Conservation (phyloP, 345 rosid species). For the Gossypium bickii region DNA sequence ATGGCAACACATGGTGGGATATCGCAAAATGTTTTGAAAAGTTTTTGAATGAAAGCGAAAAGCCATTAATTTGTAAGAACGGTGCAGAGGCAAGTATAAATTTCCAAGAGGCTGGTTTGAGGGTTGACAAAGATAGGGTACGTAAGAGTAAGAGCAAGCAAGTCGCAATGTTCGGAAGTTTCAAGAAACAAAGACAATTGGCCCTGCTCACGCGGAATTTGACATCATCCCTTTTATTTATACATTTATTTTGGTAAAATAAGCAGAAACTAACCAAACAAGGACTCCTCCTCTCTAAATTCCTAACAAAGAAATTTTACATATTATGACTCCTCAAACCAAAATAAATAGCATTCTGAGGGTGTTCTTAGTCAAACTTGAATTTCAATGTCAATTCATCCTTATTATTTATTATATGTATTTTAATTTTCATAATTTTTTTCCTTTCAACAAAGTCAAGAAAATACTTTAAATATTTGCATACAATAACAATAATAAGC, state of each 20-base stretch:
- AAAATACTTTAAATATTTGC: not conserved
- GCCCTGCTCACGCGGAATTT: conserved; percentile 21
- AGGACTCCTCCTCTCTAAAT: not conserved
- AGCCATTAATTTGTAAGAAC: not conserved
- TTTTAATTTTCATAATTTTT: not conserved
- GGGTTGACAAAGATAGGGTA: not conserved
- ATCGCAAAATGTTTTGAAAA: too few species aligned
- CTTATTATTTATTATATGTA: not conserved
- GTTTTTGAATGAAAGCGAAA: not conserved
- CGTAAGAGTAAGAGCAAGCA: not conserved
- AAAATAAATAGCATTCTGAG: not conserved
- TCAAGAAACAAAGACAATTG: conserved; percentile 15
- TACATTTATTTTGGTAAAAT: too few species aligned
- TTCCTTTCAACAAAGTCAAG: not conserved
- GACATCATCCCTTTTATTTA: not conserved
- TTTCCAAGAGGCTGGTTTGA: not conserved
- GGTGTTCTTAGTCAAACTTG: not conserved
- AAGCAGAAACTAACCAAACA: not conserved
- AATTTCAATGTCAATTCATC: not conserved
- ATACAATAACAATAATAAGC: not conserved
- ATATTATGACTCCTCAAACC: not conserved
- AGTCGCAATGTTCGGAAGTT: conserved; percentile 19
- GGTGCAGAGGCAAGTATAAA: not conserved
- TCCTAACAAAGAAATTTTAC: not conserved
- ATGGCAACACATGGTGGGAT: too few species aligned